Evolutionary conservation across 768 basidiomycete genomes (phyloP), one percentile per base, ranked within the genome.

Genomic region (Pholiota microspora): DNA sequence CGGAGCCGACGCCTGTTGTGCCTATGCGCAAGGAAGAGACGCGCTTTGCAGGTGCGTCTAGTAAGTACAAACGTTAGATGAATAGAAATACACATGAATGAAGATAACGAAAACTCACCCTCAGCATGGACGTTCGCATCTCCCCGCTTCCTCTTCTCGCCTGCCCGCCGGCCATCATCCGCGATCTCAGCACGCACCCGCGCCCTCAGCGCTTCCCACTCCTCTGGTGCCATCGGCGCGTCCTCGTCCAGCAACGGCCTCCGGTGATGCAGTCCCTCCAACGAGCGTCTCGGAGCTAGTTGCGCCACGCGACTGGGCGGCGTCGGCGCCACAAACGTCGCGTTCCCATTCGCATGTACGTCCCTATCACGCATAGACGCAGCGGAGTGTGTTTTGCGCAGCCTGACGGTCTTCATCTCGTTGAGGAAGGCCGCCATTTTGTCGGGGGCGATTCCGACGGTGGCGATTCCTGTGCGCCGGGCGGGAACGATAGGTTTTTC

Each of bases 391-490:
- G 49, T 58, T 66, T 81, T 89, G 57, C 80, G 78, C 48, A 92
- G 62, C 45, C 85, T 75, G 23, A 84, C 86, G 1, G 80, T 86
- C 74, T 90, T 92, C 77, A 92, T 84, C 67, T 92, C 90, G 5
- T 72, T 84, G 58, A 92, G 68, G 62, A 92, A 92, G 1, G 85
- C 88, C 0, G 86, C 86, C 87, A 92, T 90, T 66, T 92, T 88
- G 57, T 92, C 90, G 2, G 85, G 78, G 0, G 88, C 79, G 8
- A 92, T 76, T n/a, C 86, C 86, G 9, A 91, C 74, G 0, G 86
- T 83, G 0, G 89, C 85, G 54, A 81, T 79, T 6, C 85, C 86
- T 12, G 78, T 67, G 49, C 81, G 80, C 32, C 73, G 76, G 1
- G 64, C 57, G 12, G 69, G 59, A 4, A 69, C 63, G 5, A 89